phyloP scores from a whole-genome alignment of 73 alveolate genomes.

The Paramecium primaurelia region DNA sequence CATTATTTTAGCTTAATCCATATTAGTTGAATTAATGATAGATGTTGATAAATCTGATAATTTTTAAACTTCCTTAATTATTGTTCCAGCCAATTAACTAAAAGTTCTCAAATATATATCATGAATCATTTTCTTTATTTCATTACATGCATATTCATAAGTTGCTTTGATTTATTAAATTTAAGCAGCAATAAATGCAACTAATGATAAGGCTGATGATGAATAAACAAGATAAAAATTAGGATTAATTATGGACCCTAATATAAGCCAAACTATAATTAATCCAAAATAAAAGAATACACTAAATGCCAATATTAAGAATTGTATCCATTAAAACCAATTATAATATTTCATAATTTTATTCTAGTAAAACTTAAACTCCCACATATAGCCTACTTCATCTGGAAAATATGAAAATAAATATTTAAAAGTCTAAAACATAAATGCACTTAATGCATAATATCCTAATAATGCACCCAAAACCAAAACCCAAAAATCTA shows the following conservation, averaged over 20 bases:
- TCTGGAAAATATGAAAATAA: not conserved
- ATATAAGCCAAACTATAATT: not conserved
- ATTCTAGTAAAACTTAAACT: not conserved
- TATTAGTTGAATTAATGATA: not conserved
- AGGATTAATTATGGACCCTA: not conserved
- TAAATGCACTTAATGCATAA: not conserved
- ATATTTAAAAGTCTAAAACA: not conserved
- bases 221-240: not conserved
- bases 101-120: not conserved
- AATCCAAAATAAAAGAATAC: slow-evolving; percentile 10
- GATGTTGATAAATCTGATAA: not conserved
- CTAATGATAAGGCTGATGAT: not conserved
- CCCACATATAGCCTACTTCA: not conserved
- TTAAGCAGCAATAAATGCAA: not conserved
- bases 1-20: not conserved
- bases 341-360: not conserved
- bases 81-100: not conserved
- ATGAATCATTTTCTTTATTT: not conserved
- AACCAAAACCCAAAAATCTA: not conserved
- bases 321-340: not conserved
- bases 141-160: not conserved
- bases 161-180: not conserved
- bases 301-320: not conserved
- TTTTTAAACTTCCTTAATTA: not conserved
- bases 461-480: not conserved